A percentile compares a stretch with the other conserved stretches of the same genome.
These are phyloP conservation scores for Talaromyces sp. DNA, from an alignment of 2,329 filamentous ascomycete species.

Conservation along the genomic window DNA sequence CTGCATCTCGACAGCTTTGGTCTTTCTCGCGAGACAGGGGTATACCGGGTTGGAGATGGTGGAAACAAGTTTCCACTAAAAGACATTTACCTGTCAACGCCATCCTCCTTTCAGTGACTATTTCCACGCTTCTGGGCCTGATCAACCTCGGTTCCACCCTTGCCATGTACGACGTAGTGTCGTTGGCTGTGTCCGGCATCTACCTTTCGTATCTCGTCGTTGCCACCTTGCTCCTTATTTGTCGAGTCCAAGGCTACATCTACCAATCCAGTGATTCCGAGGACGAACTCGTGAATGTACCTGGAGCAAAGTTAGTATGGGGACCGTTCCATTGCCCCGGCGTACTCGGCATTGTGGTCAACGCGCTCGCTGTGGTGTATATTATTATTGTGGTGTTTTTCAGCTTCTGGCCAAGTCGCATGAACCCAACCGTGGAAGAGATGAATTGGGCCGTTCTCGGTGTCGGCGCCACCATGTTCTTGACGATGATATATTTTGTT, in stretches of 20 bases:
- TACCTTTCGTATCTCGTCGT: slow-evolving; percentile 34
- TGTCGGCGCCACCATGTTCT: slow-evolving; percentile 41
- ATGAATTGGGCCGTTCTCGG: slow-evolving; percentile 52
- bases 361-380: slow-evolving; percentile 47
- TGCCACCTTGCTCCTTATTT: slow-evolving; percentile 30
- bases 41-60: slow-evolving; percentile 32
- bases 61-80: slow-evolving; percentile 35
- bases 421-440: slow-evolving; percentile 37
- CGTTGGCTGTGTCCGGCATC: slow-evolving; percentile 35
- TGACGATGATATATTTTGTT: slow-evolving; percentile 43
- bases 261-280: slow-evolving; percentile 23
- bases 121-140: slow-evolving; percentile 18
- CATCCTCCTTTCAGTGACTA: not conserved
- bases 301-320: slow-evolving; percentile 32
- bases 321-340: slow-evolving; percentile 32
- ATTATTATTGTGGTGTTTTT: slow-evolving; percentile 51
- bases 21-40: slow-evolving; percentile 44
- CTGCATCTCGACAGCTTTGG: slow-evolving; percentile 42
- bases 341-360: slow-evolving; percentile 44
- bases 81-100: slow-evolving; percentile 38
- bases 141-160: slow-evolving; percentile 36
- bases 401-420: slow-evolving; percentile 48
- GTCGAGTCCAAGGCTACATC: slow-evolving; percentile 28
- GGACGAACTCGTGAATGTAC: slow-evolving; percentile 26
- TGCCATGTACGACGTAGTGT: slow-evolving; percentile 35